phyloP scores from a whole-genome alignment of 2,329 filamentous ascomycete genomes.

The Graphilbum sp. region DNA sequence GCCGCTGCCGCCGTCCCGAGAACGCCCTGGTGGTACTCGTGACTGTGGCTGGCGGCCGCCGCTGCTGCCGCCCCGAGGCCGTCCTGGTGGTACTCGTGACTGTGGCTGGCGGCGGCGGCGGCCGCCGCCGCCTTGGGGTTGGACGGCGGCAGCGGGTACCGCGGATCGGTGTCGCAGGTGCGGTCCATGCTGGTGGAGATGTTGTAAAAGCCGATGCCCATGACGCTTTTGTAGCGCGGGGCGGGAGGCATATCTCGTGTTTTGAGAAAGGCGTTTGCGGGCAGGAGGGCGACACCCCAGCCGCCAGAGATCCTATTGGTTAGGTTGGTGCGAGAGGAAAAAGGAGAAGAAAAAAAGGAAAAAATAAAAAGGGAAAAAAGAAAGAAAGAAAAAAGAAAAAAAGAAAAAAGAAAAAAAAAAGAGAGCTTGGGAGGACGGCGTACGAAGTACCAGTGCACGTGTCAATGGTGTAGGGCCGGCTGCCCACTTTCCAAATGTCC shows the following conservation, averaged over 20 bases:
- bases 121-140: no score
- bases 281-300: not conserved
- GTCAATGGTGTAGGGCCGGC: constrained; percentile 2
- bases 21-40: no score
- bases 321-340: not conserved
- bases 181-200: not conserved
- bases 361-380: no score
- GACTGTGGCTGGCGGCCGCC: no score
- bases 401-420: not conserved
- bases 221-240: no score
- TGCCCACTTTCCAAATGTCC: constrained; percentile 31
- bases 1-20: no score
- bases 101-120: no score
- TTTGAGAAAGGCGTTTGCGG: not conserved
- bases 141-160: not conserved
- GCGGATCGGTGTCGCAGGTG: constrained; percentile 1
- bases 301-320: not conserved
- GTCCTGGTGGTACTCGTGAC: no score
- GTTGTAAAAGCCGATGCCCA: not conserved
- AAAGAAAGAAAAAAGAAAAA: not conserved
- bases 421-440: constrained; percentile 5
- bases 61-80: no score
- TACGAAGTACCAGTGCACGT: constrained; percentile 7
- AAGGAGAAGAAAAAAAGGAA: not conserved
- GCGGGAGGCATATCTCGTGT: not conserved